Conservation (phyloP, 2,329 filamentous ascomycete genomes). For the Trichoderma sp. region DNA sequence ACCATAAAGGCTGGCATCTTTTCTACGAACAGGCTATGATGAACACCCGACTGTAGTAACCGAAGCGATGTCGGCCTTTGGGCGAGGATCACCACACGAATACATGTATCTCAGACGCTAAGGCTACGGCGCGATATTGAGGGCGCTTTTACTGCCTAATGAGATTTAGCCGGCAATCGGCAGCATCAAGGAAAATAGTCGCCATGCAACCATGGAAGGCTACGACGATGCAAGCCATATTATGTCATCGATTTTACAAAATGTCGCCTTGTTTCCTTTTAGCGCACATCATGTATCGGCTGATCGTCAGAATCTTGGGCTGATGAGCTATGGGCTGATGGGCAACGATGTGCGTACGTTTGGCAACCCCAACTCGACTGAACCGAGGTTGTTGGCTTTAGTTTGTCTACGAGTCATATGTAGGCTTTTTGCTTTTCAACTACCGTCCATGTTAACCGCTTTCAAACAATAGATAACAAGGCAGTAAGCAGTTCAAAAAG, state of each 20-base stretch:
- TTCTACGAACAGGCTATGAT: not conserved
- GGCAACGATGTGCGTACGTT: not conserved
- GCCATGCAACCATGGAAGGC: not conserved
- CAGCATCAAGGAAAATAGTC: not conserved
- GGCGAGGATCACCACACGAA: not conserved
- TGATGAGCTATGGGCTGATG: not conserved
- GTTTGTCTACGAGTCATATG: not conserved
- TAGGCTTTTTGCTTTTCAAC: not conserved
- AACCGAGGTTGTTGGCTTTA: not conserved
- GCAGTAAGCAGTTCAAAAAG: not conserved
- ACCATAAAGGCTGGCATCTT: not conserved
- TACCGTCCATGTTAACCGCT: not conserved
- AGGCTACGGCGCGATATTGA: not conserved
- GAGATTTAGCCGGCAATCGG: constrained; percentile 10
- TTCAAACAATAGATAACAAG: not conserved
- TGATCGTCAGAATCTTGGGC: not conserved
- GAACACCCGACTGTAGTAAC: not conserved
- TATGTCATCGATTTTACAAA: not conserved
- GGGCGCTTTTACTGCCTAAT: constrained; percentile 15
- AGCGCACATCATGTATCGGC: not conserved
- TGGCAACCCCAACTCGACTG: not conserved
- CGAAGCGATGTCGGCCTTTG: constrained; percentile 7
- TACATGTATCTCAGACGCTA: not conserved
- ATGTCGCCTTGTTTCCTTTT: not conserved
- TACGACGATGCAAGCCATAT: not conserved